Conservation (phyloP, 371 early-diverging fungal species). For the Syncephalastrum sp. region DNA sequence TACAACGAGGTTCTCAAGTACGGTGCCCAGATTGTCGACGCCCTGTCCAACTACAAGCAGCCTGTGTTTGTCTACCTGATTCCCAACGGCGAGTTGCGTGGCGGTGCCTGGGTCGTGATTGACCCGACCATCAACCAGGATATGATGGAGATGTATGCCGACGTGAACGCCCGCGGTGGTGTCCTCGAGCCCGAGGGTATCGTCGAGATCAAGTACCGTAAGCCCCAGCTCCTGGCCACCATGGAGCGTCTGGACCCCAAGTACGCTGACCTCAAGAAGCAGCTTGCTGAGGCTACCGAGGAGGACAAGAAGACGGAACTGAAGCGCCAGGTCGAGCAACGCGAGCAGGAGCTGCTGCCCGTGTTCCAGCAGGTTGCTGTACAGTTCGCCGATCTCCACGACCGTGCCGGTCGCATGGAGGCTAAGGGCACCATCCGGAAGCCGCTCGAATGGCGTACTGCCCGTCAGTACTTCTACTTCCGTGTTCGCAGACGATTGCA, state of each 20-base stretch:
- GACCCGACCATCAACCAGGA: slow-evolving; percentile 97
- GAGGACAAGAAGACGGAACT: slow-evolving; percentile 54
- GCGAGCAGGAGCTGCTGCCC: slow-evolving; percentile 86
- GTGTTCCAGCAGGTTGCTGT: slow-evolving; percentile 93
- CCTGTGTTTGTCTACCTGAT: slow-evolving; percentile 98
- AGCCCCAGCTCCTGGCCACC: slow-evolving; percentile 84
- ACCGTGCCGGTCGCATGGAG: slow-evolving; percentile 94
- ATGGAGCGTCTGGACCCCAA: slow-evolving; percentile 89
- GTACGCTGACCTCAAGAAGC: slow-evolving; percentile 73
- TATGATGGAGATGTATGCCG: slow-evolving; percentile 99
- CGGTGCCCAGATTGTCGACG: slow-evolving; percentile 97
- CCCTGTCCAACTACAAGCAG: slow-evolving; percentile 89
- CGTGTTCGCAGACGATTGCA: slow-evolving; percentile 80
- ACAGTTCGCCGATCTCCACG: slow-evolving; percentile 97
- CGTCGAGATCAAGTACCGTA: slow-evolving; percentile 98
- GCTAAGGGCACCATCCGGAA: slow-evolving; percentile 90
- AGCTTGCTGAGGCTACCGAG: slow-evolving; percentile 51
- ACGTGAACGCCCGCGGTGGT: slow-evolving; percentile 88
- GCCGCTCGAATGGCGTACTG: slow-evolving; percentile 77
- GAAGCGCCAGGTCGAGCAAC: slow-evolving; percentile 72
- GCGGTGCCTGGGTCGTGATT: slow-evolving; percentile 99
- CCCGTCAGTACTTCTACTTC: slow-evolving; percentile 93
- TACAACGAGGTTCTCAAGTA: slow-evolving; percentile 96
- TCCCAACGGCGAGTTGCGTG: slow-evolving; percentile 95
- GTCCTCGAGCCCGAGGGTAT: slow-evolving; percentile 98